These are phyloP conservation scores for Phytophthora cryptogea DNA, from an alignment of 352 stramenopile genomes.

Conservation along the genomic window DNA sequence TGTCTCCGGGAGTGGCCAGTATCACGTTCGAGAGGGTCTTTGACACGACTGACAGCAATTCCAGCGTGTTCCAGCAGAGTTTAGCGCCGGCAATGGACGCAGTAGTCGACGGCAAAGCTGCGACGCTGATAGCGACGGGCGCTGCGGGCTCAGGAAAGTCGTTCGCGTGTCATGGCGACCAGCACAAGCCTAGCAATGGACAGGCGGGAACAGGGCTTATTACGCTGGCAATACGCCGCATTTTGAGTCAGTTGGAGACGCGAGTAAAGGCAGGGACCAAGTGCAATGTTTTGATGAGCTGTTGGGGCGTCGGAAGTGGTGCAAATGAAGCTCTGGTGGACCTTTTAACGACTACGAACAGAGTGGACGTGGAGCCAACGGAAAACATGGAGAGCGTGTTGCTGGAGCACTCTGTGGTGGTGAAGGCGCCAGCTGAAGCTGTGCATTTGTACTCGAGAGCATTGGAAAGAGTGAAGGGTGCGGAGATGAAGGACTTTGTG, in stretches of 20 bases:
- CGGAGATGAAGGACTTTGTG: slow-evolving; percentile 44
- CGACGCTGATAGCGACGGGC: slow-evolving; percentile 57
- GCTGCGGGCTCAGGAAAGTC: slow-evolving; percentile 58
- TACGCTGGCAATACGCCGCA: slow-evolving; percentile 39
- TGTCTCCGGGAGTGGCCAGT: slow-evolving; percentile 74
- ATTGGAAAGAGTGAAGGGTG: slow-evolving; percentile 8
- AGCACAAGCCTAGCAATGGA: slow-evolving; percentile 15
- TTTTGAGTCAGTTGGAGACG: slow-evolving; percentile 37
- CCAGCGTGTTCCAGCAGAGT: slow-evolving; percentile 51
- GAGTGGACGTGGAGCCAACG: not conserved
- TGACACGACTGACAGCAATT: slow-evolving; percentile 44
- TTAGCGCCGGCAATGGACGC: slow-evolving; percentile 33
- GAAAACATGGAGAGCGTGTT: slow-evolving; percentile 26
- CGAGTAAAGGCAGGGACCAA: not conserved
- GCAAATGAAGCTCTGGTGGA: slow-evolving; percentile 20
- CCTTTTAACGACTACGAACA: slow-evolving; percentile 8
- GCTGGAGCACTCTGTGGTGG: slow-evolving; percentile 32
- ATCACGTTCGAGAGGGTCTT: slow-evolving; percentile 82
- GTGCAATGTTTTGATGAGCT: slow-evolving; percentile 33
- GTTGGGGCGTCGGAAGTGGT: slow-evolving; percentile 21
- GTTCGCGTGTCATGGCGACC: slow-evolving; percentile 59
- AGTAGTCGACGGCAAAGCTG: slow-evolving; percentile 33
- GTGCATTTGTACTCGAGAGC: slow-evolving; percentile 40
- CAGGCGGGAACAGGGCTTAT: slow-evolving; percentile 29
- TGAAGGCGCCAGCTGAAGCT: slow-evolving; percentile 38